Evolutionary conservation across 2,329 filamentous ascomycete genomes (phyloP).

Genomic region (Penicillium fuscoglaucum): DNA sequence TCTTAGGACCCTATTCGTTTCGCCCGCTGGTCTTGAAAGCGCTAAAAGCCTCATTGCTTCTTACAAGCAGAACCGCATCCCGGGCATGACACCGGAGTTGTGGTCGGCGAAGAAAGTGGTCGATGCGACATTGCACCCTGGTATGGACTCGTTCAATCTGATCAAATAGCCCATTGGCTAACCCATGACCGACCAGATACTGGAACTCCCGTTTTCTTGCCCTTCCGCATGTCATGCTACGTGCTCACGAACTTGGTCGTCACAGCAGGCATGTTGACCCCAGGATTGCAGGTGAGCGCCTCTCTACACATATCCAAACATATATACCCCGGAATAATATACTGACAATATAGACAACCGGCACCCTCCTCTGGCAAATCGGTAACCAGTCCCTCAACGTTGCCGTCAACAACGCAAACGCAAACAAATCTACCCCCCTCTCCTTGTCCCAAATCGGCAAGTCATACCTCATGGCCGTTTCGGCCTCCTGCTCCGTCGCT

Average conservation of each 20-base stretch:
- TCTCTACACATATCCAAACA: background rate
- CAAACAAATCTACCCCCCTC: slow-evolving; percentile 93
- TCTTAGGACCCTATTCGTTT: slow-evolving; percentile 79
- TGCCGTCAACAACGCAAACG: slow-evolving; percentile 94
- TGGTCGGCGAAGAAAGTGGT: slow-evolving; percentile 97
- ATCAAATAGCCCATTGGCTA: slow-evolving; percentile 1
- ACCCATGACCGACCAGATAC: slow-evolving; percentile 63
- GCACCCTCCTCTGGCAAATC: slow-evolving; percentile 91
- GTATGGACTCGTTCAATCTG: slow-evolving; percentile 53
- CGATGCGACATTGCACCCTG: slow-evolving; percentile 92
- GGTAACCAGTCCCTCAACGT: slow-evolving; percentile 98
- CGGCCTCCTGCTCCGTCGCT: slow-evolving; percentile 90
- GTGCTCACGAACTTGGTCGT: slow-evolving; percentile 91
- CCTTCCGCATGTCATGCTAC: slow-evolving; percentile 97
- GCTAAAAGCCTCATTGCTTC: slow-evolving; percentile 78
- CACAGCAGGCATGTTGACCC: slow-evolving; percentile 95
- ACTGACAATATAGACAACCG: slow-evolving; percentile 60
- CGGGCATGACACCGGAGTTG: slow-evolving; percentile 81
- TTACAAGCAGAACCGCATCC: slow-evolving; percentile 81
- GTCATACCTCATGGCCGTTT: slow-evolving; percentile 89
- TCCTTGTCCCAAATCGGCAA: slow-evolving; percentile 77
- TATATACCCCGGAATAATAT: background rate
- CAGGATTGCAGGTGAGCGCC: slow-evolving; percentile 68
- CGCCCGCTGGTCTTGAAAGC: slow-evolving; percentile 73
- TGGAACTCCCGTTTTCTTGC: slow-evolving; percentile 84